Evolutionary conservation across 352 stramenopile species (phyloP), one percentile per base, ranked within the genome.

Genomic region (Blastocystis sp.): DNA sequence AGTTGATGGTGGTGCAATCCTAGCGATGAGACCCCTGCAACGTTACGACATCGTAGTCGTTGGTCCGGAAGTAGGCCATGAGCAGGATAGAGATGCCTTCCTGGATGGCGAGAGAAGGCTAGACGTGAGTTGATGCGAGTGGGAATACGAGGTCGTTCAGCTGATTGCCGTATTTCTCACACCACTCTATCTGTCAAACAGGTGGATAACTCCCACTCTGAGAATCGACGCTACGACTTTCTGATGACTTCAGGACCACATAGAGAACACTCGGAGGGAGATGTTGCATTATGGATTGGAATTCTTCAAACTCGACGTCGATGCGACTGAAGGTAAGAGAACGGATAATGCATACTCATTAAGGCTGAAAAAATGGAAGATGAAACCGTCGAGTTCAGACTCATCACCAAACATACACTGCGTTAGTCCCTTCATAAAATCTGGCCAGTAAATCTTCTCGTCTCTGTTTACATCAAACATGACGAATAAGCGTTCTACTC

Each of bases 381-480:
- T 64, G 23, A 84, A 84, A 15, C 43, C 55, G 26, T 84, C 73
- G 11, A 84, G 55, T 7, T 66, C 73, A 7, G 47, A 47, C 26
- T 84, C 73, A 37, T 66, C 47, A 8, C 37, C 47, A 54, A 53
- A 84, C 47, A 84, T 84, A 43, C 73, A 84, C 6, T 34, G 3
- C 56, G 64, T 26, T 13, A 84, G 26, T 43, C 73, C 73, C 26
- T 68, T 66, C 53, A 53, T 53, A 47, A 84, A 84, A 20, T 84
- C 73, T 47, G 73, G 34, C 73, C 73, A 84, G 53, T 55, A 84
- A 7, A 84, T 64, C n/a, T 84, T 84, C 53, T 61, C 73, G 29
- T 66, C 43, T 20, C 62, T 50, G 53, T 66, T 69, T 45, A n/a
- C 20, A 50, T 84, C 73, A 45, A 84, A 84, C 50, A 84, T 63